Conservation (phyloP, 1,139 yeast genomes). For the Candida smagusa region DNA sequence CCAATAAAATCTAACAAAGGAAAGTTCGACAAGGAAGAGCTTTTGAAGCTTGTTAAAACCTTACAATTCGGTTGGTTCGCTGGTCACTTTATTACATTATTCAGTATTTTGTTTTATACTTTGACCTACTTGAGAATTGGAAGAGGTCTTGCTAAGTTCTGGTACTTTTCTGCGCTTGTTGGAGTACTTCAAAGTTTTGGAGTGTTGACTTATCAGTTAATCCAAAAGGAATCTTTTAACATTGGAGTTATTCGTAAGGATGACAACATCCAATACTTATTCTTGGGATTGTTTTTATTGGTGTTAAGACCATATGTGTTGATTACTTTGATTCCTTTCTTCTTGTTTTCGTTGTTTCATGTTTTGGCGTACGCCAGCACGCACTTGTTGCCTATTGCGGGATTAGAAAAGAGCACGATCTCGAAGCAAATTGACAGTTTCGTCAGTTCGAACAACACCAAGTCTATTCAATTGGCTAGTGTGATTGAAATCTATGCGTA, state of each 20-base stretch:
- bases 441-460: slow-evolving; percentile 62
- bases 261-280: slow-evolving; percentile 67
- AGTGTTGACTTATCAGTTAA: slow-evolving; percentile 62
- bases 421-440: slow-evolving; percentile 48
- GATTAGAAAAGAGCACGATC: slow-evolving; percentile 40
- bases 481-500: slow-evolving; percentile 62
- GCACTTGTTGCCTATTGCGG: slow-evolving; percentile 64
- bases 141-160: slow-evolving; percentile 27
- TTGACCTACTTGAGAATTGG: slow-evolving; percentile 36
- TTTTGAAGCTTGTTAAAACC: slow-evolving; percentile 20
- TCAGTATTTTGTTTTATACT: slow-evolving; percentile 51
- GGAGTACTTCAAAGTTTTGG: slow-evolving; percentile 77
- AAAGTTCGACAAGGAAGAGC: slow-evolving; percentile 6
- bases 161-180: slow-evolving; percentile 61
- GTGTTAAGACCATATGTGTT: slow-evolving; percentile 50
- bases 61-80: slow-evolving; percentile 62
- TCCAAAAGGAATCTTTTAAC: slow-evolving; percentile 28
- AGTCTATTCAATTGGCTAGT: slow-evolving; percentile 70
- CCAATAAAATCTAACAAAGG: background rate
- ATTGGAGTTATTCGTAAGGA: slow-evolving; percentile 38
- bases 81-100: slow-evolving; percentile 69
- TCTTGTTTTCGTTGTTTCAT: slow-evolving; percentile 71
- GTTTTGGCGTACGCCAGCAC: slow-evolving; percentile 63
- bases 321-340: slow-evolving; percentile 62
- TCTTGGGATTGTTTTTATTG: slow-evolving; percentile 57